Percentiles rank a stretch among this genome's conserved stretches.
phyloP scores from a whole-genome alignment of 805 yeast genomes.

The Starmerella bacillaris region DNA sequence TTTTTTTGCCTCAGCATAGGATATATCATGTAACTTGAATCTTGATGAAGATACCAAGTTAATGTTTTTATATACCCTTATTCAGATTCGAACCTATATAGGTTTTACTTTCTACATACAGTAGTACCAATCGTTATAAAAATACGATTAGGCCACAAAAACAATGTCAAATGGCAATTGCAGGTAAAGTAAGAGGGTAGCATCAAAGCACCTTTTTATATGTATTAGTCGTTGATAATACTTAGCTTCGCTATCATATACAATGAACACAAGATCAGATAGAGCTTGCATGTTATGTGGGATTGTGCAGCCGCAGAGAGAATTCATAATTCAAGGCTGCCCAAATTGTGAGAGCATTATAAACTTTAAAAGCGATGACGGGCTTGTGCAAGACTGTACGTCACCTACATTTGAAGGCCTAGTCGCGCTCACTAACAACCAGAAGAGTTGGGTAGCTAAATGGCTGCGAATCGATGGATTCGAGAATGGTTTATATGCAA shows the following conservation, averaged over 20 bases:
- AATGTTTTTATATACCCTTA: too few species aligned
- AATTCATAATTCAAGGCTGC: slow-evolving; percentile 72
- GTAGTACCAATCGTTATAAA: too few species aligned
- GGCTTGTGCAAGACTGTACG: slow-evolving; percentile 74
- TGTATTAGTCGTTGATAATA: too few species aligned
- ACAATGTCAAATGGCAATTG: too few species aligned
- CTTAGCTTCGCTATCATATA: too few species aligned
- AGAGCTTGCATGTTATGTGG: slow-evolving; percentile 98
- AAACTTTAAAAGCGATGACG: slow-evolving; percentile 62
- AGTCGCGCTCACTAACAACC: slow-evolving; percentile 75
- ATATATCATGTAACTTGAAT: too few species aligned
- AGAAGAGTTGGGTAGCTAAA: slow-evolving; percentile 84
- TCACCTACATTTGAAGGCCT: slow-evolving; percentile 91
- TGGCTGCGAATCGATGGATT: slow-evolving; percentile 87
- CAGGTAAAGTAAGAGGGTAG: too few species aligned
- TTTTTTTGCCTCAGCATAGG: slow-evolving; percentile 6
- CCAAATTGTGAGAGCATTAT: slow-evolving; percentile 89
- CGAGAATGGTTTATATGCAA: slow-evolving; percentile 82
- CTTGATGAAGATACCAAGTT: too few species aligned
- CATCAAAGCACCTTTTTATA: too few species aligned
- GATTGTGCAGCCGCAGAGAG: slow-evolving; percentile 58
- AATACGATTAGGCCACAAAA: too few species aligned
- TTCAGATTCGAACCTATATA: too few species aligned
- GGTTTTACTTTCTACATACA: too few species aligned
- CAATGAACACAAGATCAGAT: slow-evolving; percentile 27